These are phyloP conservation scores for Meyerozyma athensensis DNA, from an alignment of 1,139 yeast genomes.

Conservation along the genomic window DNA sequence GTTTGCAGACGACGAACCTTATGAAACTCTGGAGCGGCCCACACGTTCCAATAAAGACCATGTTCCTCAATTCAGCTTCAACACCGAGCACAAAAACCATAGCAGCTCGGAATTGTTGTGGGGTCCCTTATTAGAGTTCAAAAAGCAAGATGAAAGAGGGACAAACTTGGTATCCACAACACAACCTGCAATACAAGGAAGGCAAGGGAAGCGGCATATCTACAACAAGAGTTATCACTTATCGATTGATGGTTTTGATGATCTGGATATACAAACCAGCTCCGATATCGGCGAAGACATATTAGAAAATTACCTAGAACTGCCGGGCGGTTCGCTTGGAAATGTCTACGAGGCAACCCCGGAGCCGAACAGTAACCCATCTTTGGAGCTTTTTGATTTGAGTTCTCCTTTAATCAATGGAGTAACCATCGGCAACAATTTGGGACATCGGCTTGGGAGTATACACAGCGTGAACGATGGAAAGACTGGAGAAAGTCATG, in stretches of 20 bases:
- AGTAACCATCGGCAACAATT: constrained; percentile 29
- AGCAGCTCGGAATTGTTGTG: not conserved
- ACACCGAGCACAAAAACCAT: not conserved
- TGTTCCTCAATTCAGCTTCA: not conserved
- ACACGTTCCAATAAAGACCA: not conserved
- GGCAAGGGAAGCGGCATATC: not conserved
- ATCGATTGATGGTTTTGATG: constrained; percentile 2
- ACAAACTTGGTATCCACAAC: not conserved
- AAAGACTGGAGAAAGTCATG: constrained; percentile 4
- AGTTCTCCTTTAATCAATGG: constrained; percentile 37
- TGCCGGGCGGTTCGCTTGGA: constrained; percentile 14
- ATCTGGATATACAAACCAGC: not conserved
- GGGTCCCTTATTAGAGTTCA: not conserved
- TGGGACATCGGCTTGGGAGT: constrained; percentile 18
- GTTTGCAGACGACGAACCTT: constrained; percentile 35
- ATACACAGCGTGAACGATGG: constrained; percentile 4
- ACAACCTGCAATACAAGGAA: not conserved
- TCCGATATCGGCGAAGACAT: constrained; percentile 23
- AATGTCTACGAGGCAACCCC: constrained; percentile 1
- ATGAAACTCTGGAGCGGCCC: no score
- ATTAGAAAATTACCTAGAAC: constrained; percentile 32
- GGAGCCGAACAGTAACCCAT: constrained; percentile 1
- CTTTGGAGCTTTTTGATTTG: constrained; percentile 25
- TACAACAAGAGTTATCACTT: constrained; percentile 2
- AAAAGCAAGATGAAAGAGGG: constrained; percentile 5